Percentiles rank a stretch among this genome's conserved stretches.
Evolutionary conservation across 306 rosid species (phyloP).

Genomic region (Quercus robur): DNA sequence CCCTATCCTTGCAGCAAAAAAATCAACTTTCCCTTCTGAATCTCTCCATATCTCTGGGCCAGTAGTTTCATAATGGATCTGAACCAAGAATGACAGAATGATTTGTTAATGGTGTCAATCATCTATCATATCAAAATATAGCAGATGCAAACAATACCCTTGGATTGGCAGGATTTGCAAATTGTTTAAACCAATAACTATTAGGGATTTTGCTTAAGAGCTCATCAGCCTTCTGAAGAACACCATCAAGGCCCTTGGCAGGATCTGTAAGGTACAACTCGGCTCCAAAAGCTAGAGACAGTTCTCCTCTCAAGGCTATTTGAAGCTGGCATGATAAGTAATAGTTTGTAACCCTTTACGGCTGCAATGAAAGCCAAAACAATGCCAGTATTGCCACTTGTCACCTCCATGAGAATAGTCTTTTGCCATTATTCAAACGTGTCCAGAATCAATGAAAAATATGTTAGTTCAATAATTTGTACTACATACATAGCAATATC

Average conservation of each 20-base stretch:
- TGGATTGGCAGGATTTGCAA: conserved; percentile 72
- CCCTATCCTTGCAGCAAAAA: conserved; percentile 73
- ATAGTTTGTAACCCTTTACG: conserved; percentile 61
- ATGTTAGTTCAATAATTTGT: conserved; percentile 15
- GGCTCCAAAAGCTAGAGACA: no score
- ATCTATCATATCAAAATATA: conserved; percentile 2
- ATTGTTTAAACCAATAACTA: not conserved
- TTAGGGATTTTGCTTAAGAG: no score
- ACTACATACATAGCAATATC: not conserved
- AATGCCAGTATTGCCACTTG: conserved; percentile 88
- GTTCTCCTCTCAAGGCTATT: conserved; percentile 66
- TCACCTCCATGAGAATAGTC: conserved; percentile 73
- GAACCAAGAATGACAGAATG: not conserved
- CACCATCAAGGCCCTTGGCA: no score
- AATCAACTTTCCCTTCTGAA: conserved; percentile 63
- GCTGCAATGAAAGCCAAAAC: conserved; percentile 80
- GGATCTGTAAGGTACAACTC: no score
- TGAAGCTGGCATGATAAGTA: conserved; percentile 56
- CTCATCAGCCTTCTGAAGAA: no score
- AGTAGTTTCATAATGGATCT: conserved; percentile 88
- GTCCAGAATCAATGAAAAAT: conserved; percentile 12
- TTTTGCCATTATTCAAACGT: conserved; percentile 25
- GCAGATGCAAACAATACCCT: conserved; percentile 26
- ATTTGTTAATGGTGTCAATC: not conserved
- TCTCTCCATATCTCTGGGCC: conserved; percentile 93